Evolutionary conservation across 2,329 filamentous ascomycete genomes (phyloP).

Genomic region (Geosmithia flava): DNA sequence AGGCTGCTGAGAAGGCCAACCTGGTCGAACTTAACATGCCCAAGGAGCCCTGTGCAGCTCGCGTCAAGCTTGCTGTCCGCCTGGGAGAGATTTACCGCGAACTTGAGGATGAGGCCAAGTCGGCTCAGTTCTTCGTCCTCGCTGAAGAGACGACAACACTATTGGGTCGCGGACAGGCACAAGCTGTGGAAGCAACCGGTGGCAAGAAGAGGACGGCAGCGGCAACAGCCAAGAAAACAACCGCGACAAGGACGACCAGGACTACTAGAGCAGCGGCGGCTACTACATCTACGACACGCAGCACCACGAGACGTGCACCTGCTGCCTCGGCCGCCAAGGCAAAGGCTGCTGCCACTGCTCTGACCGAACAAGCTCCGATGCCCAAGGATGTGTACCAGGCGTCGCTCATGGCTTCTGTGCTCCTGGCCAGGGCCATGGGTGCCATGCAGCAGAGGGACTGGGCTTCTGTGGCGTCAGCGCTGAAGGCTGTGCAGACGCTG

Average conservation of each 20-base stretch:
- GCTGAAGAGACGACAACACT: constrained; percentile 29
- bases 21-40: constrained; percentile 40
- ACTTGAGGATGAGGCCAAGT: constrained; percentile 29
- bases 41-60: constrained; percentile 19
- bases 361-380: constrained; percentile 6
- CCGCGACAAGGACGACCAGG: constrained; percentile 6
- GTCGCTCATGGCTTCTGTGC: constrained; percentile 20
- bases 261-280: constrained; percentile 5
- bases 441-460: constrained; percentile 41
- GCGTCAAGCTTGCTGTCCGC: constrained; percentile 35
- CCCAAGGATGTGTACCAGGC: constrained; percentile 21
- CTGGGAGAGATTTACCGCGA: constrained; percentile 44
- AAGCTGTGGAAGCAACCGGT: not conserved
- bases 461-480: constrained; percentile 39
- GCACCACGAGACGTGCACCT: not conserved
- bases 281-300: constrained; percentile 5
- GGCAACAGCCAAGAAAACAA: constrained; percentile 9
- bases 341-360: constrained; percentile 7
- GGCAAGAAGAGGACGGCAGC: constrained; percentile 5
- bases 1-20: constrained; percentile 41
- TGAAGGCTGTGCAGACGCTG: constrained; percentile 36
- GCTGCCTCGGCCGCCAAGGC: constrained; percentile 8
- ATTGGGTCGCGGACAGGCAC: not conserved
- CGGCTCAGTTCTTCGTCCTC: constrained; percentile 27
- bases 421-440: constrained; percentile 26